Conservation (phyloP, 1,284 basidiomycete species). For the Coriolopsis trogii region DNA sequence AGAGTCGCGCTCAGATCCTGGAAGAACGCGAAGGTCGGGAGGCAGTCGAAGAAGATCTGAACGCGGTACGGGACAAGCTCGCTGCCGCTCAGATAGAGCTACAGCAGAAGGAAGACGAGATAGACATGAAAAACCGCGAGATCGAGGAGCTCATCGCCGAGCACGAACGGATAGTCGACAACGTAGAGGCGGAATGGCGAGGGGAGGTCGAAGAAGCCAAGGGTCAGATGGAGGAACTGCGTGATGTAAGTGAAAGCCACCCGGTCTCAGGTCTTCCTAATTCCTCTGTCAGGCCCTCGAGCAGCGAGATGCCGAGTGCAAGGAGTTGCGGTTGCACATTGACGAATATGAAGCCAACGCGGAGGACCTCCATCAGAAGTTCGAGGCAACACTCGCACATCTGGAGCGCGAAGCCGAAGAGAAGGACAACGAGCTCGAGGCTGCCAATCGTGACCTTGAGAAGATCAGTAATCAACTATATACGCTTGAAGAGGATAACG, state of each 20-base stretch:
- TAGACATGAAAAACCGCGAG: conserved; percentile 74
- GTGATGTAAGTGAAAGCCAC: conserved; percentile 57
- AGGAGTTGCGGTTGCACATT: conserved; percentile 72
- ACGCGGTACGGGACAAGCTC: conserved; percentile 72
- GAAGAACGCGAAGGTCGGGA: conserved; percentile 74
- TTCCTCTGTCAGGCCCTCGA: conserved; percentile 56
- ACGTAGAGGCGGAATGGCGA: conserved; percentile 77
- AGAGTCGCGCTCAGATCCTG: conserved; percentile 68
- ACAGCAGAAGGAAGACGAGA: conserved; percentile 81
- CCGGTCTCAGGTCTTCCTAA: conserved; percentile 2
- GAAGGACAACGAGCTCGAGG: conserved; percentile 70
- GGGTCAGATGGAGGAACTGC: conserved; percentile 71
- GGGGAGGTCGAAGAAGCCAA: conserved; percentile 76
- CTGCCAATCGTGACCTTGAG: conserved; percentile 75
- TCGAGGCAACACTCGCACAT: conserved; percentile 72
- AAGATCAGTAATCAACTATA: conserved; percentile 69
- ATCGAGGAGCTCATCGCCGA: conserved; percentile 70
- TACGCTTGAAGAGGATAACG: conserved; percentile 58
- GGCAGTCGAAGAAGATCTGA: conserved; percentile 73
- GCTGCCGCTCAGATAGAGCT: conserved; percentile 80
- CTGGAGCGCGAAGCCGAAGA: conserved; percentile 72
- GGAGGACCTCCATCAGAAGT: conserved; percentile 70
- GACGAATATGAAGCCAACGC: conserved; percentile 73
- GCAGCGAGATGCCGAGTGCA: conserved; percentile 74
- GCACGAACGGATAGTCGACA: conserved; percentile 67